A percentile compares a stretch with the other conserved stretches of the same genome.
Conservation (phyloP, 2,329 filamentous ascomycete species). For the Diaporthe caulivora region DNA sequence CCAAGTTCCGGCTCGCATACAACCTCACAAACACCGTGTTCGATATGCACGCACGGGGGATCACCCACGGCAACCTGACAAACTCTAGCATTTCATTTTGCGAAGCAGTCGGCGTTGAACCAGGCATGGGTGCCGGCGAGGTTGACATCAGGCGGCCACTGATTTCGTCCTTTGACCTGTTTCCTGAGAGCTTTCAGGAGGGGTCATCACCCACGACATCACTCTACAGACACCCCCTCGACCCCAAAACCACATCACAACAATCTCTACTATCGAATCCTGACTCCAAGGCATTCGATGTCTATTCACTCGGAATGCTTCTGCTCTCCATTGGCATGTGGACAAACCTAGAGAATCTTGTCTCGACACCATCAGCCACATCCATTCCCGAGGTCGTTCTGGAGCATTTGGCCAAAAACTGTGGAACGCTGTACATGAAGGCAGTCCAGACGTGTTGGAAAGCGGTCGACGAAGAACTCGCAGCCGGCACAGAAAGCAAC, state of each 20-base stretch:
- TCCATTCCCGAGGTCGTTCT: conserved; percentile 72
- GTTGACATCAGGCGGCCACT: conserved; percentile 77
- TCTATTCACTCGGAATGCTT: conserved; percentile 80
- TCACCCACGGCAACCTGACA: conserved; percentile 78
- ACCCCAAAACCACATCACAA: conserved; percentile 63
- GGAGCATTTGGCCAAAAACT: conserved; percentile 74
- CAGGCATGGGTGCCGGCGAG: conserved; percentile 57
- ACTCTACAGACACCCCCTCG: conserved; percentile 76
- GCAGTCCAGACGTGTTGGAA: conserved; percentile 79
- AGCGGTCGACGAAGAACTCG: conserved; percentile 74
- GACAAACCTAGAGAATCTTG: conserved; percentile 72
- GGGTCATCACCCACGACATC: conserved; percentile 48
- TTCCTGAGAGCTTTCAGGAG: conserved; percentile 62
- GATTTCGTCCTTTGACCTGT: conserved; percentile 81
- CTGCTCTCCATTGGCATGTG: conserved; percentile 82
- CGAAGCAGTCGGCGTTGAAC: conserved; percentile 57
- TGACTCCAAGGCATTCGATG: conserved; percentile 72
- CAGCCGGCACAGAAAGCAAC: conserved; percentile 60
- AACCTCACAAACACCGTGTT: conserved; percentile 80
- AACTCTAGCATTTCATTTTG: conserved; percentile 78
- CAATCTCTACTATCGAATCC: conserved; percentile 61
- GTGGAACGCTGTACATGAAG: conserved; percentile 81
- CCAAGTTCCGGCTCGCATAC: conserved; percentile 80
- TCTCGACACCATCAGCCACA: conserved; percentile 58
- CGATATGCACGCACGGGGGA: conserved; percentile 76